Evolutionary conservation across 83 land plant species (phyloP).

Genomic region (Picea abies): DNA sequence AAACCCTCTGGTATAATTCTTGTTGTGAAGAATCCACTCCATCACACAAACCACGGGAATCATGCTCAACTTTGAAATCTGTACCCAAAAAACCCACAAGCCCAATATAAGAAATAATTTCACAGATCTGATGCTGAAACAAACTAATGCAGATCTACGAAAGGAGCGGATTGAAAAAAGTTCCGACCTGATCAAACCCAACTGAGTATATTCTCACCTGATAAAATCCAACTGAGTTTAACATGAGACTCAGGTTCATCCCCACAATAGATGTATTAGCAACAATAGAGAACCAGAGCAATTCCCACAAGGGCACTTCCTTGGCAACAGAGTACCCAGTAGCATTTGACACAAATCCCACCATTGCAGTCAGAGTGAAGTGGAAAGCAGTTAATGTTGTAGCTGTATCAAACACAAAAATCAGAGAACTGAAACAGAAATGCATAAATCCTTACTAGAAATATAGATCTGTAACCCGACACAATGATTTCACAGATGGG

Average conservation of each 20-base stretch:
- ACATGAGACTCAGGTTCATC: slow-evolving; percentile 74
- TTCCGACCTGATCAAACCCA: slow-evolving; percentile 61
- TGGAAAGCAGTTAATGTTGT: slow-evolving; percentile 79
- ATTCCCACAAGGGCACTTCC: slow-evolving; percentile 79
- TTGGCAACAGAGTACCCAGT: slow-evolving; percentile 64
- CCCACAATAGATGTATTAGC: slow-evolving; percentile 75
- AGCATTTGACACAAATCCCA: slow-evolving; percentile 70
- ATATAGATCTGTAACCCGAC: background rate
- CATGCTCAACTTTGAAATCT: slow-evolving; percentile 90
- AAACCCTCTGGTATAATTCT: slow-evolving; percentile 56
- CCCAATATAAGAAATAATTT: background rate
- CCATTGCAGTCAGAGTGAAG: slow-evolving; percentile 67
- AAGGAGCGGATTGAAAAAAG: background rate
- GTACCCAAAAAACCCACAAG: background rate
- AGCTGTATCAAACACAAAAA: slow-evolving; percentile 63
- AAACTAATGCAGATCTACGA: background rate
- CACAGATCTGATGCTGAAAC: background rate
- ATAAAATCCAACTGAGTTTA: slow-evolving; percentile 72
- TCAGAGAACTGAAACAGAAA: slow-evolving; percentile 52
- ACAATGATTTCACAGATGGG: background rate
- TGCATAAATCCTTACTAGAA: too few species aligned
- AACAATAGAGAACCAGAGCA: slow-evolving; percentile 56
- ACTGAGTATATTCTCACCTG: slow-evolving; percentile 59
- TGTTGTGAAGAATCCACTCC: slow-evolving; percentile 75
- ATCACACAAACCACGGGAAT: slow-evolving; percentile 83